Conservation (phyloP, 495 filamentous ascomycete genomes). For the Aspergillus saccharolyticus region DNA sequence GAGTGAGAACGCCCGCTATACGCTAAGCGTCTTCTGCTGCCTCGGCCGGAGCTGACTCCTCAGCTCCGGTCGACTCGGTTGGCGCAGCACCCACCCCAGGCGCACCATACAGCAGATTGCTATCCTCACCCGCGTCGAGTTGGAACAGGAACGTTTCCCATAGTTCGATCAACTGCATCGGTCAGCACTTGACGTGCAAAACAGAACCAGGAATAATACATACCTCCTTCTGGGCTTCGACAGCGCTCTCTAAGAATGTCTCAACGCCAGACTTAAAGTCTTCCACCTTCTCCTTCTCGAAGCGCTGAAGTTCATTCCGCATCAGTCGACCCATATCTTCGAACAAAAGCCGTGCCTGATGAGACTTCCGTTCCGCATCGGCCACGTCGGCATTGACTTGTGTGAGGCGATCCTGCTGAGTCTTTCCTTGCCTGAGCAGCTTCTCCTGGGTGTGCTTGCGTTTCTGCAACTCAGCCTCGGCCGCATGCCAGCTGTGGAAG, state of each 20-base stretch:
- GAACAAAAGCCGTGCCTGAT: conserved; percentile 83
- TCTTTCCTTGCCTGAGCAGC: conserved; percentile 83
- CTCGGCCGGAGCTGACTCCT: conserved; percentile 28
- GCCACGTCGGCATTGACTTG: conserved; percentile 87
- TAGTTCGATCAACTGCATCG: conserved; percentile 80
- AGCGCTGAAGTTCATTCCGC: conserved; percentile 83
- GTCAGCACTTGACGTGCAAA: conserved; percentile 12
- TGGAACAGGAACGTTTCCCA: conserved; percentile 98
- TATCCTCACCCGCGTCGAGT: conserved; percentile 88
- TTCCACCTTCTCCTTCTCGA: conserved; percentile 96
- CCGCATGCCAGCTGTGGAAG: conserved; percentile 85
- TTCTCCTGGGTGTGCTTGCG: conserved; percentile 84
- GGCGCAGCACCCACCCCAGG: conserved; percentile 29
- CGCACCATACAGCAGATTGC: conserved; percentile 68
- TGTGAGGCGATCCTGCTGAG: conserved; percentile 89
- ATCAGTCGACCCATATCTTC: conserved; percentile 97
- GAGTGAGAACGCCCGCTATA: neutral
- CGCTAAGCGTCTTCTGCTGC: conserved; percentile 37
- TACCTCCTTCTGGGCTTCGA: conserved; percentile 98
- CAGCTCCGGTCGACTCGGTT: conserved; percentile 19
- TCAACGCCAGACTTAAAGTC: conserved; percentile 98
- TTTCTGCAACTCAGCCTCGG: conserved; percentile 84
- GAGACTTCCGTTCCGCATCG: conserved; percentile 89
- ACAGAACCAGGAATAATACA: conserved; percentile 23
- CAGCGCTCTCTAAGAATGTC: conserved; percentile 91